Evolutionary conservation across 2,329 filamentous ascomycete species (phyloP).

Genomic region (Aphanocladium album): DNA sequence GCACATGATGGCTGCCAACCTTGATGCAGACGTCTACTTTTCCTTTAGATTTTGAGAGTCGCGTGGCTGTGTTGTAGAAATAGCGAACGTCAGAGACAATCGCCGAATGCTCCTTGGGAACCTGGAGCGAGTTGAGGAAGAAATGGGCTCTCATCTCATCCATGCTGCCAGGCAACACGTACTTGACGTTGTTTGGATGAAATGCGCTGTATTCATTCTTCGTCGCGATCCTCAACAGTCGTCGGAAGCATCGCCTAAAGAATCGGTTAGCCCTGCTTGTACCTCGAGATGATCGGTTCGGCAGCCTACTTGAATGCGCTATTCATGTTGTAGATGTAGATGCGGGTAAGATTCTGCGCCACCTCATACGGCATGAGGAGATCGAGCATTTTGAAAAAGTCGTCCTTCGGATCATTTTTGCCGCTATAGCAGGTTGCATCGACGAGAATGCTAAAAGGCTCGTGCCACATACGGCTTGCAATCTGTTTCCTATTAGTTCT

Average conservation of each 20-base stretch:
- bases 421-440: constrained; percentile 67
- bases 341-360: constrained; percentile 51
- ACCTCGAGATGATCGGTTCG: neutral
- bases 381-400: constrained; percentile 59
- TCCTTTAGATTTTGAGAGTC: constrained; percentile 64
- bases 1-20: constrained; percentile 64
- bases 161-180: constrained; percentile 59
- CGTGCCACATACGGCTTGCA: constrained; percentile 64
- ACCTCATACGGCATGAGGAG: constrained; percentile 58
- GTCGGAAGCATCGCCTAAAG: constrained; percentile 55
- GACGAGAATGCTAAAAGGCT: constrained; percentile 61
- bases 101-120: constrained; percentile 66
- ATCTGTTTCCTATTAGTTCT: constrained; percentile 39
- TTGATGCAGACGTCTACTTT: constrained; percentile 66
- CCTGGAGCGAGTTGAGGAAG: constrained; percentile 59
- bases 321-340: constrained; percentile 72
- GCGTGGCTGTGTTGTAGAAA: constrained; percentile 60
- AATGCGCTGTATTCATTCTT: constrained; percentile 57
- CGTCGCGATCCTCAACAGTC: constrained; percentile 55
- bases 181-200: constrained; percentile 60
- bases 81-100: constrained; percentile 62
- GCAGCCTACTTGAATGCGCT: constrained; percentile 54
- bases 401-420: constrained; percentile 61
- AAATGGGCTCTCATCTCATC: constrained; percentile 63
- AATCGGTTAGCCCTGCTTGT: neutral